Percentiles rank a stretch among this genome's conserved stretches.
phyloP scores from a whole-genome alignment of 768 basidiomycete species.

The Agaricus blazei region DNA sequence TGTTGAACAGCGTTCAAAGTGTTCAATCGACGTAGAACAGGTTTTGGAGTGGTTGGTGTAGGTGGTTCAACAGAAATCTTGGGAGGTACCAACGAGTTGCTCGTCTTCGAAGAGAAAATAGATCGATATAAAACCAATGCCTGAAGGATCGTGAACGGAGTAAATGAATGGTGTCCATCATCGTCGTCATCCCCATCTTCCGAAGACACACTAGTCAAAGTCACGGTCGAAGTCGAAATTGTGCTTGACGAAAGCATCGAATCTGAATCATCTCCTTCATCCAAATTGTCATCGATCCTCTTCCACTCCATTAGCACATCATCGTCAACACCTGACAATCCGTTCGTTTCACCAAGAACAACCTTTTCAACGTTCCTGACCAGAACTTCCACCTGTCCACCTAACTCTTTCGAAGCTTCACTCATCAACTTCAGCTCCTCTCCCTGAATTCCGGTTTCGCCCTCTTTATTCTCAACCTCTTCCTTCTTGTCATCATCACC shows the following conservation, averaged over 20 bases:
- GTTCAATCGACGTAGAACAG: not conserved
- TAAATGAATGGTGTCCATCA: constrained; percentile 38
- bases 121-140: constrained; percentile 58
- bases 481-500: constrained; percentile 25
- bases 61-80: constrained; percentile 32
- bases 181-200: constrained; percentile 13
- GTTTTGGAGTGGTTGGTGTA: constrained; percentile 33
- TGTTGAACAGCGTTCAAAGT: not conserved
- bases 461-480: constrained; percentile 23
- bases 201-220: not conserved
- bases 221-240: not conserved
- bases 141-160: constrained; percentile 35
- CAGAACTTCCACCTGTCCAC: constrained; percentile 50
- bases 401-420: constrained; percentile 57
- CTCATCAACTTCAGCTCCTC: constrained; percentile 44
- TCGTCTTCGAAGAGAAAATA: constrained; percentile 37
- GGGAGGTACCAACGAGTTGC: constrained; percentile 38
- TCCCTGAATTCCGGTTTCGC: constrained; percentile 22
- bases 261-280: no score
- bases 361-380: constrained; percentile 52
- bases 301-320: not conserved
- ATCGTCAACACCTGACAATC: not conserved
- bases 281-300: no score
- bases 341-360: not conserved
- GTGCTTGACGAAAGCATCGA: no score